Percentiles rank a stretch among this genome's conserved stretches.
phyloP scores from a whole-genome alignment of 192 early-diverging fungal genomes.

The Entophlyctis luteolus region DNA sequence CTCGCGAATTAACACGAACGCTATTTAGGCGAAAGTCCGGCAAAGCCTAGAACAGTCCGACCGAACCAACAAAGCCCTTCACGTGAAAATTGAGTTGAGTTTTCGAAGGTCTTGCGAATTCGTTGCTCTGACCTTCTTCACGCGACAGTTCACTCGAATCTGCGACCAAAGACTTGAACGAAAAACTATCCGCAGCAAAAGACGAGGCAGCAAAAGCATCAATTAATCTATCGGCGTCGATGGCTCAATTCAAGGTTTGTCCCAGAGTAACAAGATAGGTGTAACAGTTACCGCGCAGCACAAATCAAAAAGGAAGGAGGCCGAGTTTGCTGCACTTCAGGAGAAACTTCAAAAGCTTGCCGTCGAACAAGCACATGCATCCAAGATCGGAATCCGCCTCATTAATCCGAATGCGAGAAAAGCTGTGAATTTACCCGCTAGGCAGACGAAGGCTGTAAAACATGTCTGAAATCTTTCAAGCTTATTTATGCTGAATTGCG shows the following conservation, averaged over 20 bases:
- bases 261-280: background rate
- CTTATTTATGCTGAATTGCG: conserved; percentile 9
- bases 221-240: background rate
- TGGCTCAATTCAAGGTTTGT: conserved; percentile 12
- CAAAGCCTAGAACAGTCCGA: background rate
- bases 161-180: conserved; percentile 3
- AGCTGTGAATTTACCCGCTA: background rate
- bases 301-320: conserved; percentile 1
- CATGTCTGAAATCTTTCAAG: background rate
- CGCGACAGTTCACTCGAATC: background rate
- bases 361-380: background rate
- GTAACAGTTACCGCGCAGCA: conserved; percentile 6
- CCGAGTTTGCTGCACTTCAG: conserved; percentile 9
- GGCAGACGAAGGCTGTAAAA: background rate
- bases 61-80: conserved; percentile 4
- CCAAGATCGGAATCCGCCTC: conserved; percentile 19
- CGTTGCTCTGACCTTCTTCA: background rate
- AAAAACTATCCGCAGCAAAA: conserved; percentile 1
- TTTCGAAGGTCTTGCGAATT: background rate
- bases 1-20: background rate
- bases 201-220: conserved; percentile 12
- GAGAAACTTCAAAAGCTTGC: conserved; percentile 13
- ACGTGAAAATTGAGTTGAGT: background rate
- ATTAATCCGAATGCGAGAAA: conserved; percentile 5
- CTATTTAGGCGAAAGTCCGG: background rate